Evolutionary conservation across 345 rosid genomes (phyloP), one percentile per base, ranked within the genome.

Genomic region (Populus tremula): DNA sequence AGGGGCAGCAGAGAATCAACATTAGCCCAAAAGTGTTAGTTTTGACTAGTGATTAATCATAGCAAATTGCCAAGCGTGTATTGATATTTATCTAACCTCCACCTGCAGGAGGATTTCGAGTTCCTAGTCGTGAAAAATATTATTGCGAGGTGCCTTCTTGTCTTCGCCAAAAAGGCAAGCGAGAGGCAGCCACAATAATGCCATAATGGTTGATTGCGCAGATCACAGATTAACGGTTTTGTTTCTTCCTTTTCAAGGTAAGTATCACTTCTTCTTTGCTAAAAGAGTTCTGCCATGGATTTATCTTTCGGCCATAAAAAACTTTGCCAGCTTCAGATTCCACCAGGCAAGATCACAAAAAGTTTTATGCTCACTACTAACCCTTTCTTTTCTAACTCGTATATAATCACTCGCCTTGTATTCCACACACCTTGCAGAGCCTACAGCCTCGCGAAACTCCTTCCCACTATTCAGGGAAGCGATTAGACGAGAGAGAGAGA

Each of bases 231-330:
- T 63, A 14, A 47, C 18, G n/a, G 31, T 69, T 50, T 72, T 27
- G 53, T 82, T 82, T 61, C 84, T 83, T 87, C 74, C 16, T 5
- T 9, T 80, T 45, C 43, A 84, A 78, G 86, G 39, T 63, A 84
- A 25, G 74, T 29, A 25, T 63, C 69, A 72, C 77, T 79, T 73
- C 20, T 77, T 73, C 20, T 25, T n/a, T 31, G 76, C 70, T 65
- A 59, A 66, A 76, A 69, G 71, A 77, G 53, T 47, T 45, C 5
- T 64, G 54, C 0, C 16, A 27, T 5, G 27, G 23, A 56, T 6
- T 41, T 20, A 4, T 25, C 79, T 79, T 82, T 84, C 76, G 82
- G 86, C 77, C 41, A 38, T 38, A 67, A 81, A 33, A 67, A 53
- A 33, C 72, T 85, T 70, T 71, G 69, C 59, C 68, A 67, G 3